phyloP scores from a whole-genome alignment of 352 stramenopile species.

The Phytophthora sansomeana region DNA sequence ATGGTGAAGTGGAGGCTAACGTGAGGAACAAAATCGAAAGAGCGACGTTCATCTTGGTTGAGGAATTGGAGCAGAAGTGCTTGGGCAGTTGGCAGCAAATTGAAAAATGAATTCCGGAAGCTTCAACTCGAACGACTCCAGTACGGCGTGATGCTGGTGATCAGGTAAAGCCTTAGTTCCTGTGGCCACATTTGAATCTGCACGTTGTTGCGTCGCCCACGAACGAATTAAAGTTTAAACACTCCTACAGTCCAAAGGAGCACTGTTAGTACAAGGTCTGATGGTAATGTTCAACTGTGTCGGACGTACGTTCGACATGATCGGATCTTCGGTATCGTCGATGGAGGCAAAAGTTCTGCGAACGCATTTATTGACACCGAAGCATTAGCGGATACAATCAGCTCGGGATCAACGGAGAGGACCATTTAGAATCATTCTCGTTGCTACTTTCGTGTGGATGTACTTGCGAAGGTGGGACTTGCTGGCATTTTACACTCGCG shows the following conservation, averaged over 20 bases:
- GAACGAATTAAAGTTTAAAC: background rate
- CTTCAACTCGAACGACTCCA: background rate
- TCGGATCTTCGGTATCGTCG: no score
- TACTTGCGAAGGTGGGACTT: background rate
- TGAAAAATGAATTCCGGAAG: constrained; percentile 4
- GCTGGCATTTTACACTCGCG: background rate
- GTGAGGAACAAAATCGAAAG: constrained; percentile 2
- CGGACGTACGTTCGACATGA: background rate
- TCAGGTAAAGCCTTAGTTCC: background rate
- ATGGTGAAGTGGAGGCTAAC: constrained; percentile 11
- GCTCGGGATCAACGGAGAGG: no score
- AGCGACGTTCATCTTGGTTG: constrained; percentile 12
- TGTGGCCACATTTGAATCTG: background rate
- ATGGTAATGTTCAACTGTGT: constrained; percentile 10
- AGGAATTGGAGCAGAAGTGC: background rate
- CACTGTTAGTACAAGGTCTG: background rate
- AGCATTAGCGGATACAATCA: no score
- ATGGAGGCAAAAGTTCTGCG: no score
- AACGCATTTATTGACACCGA: no score
- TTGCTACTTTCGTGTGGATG: background rate
- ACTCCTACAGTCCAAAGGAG: background rate
- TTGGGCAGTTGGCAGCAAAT: constrained; percentile 5
- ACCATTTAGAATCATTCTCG: background rate
- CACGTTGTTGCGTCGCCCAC: background rate
- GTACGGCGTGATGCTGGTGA: background rate